A percentile compares a stretch with the other conserved stretches of the same genome.
Conservation (phyloP, 345 rosid species). For the Populus deltoides region DNA sequence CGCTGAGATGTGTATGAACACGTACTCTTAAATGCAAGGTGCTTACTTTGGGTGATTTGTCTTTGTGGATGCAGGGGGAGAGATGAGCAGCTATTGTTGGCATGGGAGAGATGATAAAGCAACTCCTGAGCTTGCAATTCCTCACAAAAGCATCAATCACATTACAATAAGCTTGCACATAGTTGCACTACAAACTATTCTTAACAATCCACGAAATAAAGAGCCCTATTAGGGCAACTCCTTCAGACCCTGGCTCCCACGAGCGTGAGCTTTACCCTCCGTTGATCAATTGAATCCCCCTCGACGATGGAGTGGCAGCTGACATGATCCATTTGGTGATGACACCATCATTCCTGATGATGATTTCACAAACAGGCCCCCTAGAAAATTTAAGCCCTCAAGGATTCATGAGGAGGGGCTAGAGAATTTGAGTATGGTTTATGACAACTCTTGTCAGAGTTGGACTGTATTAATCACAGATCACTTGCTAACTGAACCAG, state of each 20-base stretch:
- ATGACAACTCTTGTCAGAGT: not conserved
- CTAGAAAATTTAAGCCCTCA: not conserved
- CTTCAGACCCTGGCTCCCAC: not conserved
- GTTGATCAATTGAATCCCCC: not conserved
- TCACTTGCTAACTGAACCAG: not conserved
- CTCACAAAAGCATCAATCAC: not conserved
- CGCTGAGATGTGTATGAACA: not conserved
- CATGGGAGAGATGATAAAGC: conserved; percentile 79
- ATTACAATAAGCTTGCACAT: not conserved
- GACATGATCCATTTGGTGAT: not conserved
- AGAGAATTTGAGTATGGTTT: not conserved
- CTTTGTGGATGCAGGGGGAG: conserved; percentile 56
- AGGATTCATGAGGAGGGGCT: not conserved
- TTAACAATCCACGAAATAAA: not conserved
- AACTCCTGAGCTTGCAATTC: conserved; percentile 33
- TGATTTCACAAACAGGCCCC: not conserved
- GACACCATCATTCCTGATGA: not conserved
- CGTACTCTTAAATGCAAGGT: not conserved
- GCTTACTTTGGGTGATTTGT: conserved; percentile 9
- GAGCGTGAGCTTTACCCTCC: not conserved
- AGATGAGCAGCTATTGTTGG: conserved; percentile 71
- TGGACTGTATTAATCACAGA: not conserved
- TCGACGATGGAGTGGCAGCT: not conserved
- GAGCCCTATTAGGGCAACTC: not conserved
- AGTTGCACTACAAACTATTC: not conserved